phyloP scores from a whole-genome alignment of 2,329 filamentous ascomycete genomes.

The Akanthomyces lecanii region DNA sequence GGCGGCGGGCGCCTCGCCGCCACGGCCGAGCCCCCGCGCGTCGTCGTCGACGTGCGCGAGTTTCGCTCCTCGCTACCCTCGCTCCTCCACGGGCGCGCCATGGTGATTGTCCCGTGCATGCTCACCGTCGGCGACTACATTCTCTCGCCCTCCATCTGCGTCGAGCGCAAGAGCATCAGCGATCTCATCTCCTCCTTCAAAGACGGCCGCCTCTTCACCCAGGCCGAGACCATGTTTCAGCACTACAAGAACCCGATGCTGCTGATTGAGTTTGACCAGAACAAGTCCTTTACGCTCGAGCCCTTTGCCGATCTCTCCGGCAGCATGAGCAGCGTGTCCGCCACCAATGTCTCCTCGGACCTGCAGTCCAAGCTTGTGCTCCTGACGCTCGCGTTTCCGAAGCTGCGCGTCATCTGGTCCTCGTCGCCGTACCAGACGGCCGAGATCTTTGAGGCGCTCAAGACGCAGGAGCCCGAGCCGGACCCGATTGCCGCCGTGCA shows the following conservation, averaged over 20 bases:
- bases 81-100: conserved; percentile 80
- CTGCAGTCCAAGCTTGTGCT: conserved; percentile 89
- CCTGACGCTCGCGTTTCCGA: conserved; percentile 86
- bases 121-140: conserved; percentile 96
- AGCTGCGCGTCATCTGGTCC: conserved; percentile 89
- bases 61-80: conserved; percentile 91
- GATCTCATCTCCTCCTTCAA: conserved; percentile 90
- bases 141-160: conserved; percentile 81
- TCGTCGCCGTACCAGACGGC: conserved; percentile 91
- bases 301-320: conserved; percentile 65
- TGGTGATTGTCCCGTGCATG: conserved; percentile 89
- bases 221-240: conserved; percentile 90
- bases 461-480: conserved; percentile 83
- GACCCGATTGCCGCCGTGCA: conserved; percentile 84
- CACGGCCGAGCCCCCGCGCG: conserved; percentile 80
- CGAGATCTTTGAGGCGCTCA: conserved; percentile 92
- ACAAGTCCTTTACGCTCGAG: conserved; percentile 94
- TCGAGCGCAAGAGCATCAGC: conserved; percentile 89
- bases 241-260: conserved; percentile 89
- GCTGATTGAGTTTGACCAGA: conserved; percentile 95
- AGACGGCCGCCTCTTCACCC: conserved; percentile 85
- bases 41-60: conserved; percentile 93
- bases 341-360: conserved; percentile 59
- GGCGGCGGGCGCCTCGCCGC: conserved; percentile 81
- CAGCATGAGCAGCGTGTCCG: conserved; percentile 59